Percentiles rank a stretch among this genome's conserved stretches.
Evolutionary conservation across 441 rosid genomes (phyloP).

Genomic region (Gossypium davidsonii): DNA sequence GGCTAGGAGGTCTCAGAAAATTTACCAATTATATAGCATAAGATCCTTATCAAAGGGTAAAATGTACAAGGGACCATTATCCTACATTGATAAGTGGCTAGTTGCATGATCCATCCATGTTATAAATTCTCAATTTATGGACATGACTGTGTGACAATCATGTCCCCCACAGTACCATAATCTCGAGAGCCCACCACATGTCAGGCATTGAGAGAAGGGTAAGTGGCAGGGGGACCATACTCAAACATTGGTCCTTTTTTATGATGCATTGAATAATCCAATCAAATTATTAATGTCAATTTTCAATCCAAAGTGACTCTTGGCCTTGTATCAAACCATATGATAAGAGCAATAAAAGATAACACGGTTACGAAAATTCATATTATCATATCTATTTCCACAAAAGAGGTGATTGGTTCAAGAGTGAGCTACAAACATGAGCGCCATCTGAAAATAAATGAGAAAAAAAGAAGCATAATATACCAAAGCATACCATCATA

Average conservation of each 20-base stretch:
- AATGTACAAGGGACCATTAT: not conserved
- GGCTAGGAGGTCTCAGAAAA: not conserved
- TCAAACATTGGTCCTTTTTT: not conserved
- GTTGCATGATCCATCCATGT: not conserved
- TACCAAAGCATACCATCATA: slow-evolving; percentile 1
- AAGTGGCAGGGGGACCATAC: slow-evolving; percentile 7
- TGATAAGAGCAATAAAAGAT: not conserved
- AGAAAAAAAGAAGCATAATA: not conserved
- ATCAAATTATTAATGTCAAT: not conserved
- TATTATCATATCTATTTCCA: slow-evolving; percentile 8
- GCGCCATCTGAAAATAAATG: not conserved
- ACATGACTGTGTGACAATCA: not conserved
- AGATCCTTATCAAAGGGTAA: not conserved
- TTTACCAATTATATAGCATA: too few species aligned
- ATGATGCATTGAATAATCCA: not conserved
- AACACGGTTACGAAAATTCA: not conserved
- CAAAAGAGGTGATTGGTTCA: not conserved
- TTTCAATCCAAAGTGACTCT: not conserved
- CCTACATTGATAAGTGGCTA: not conserved
- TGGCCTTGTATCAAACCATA: not conserved
- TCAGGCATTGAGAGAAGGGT: not conserved
- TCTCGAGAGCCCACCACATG: slow-evolving; percentile 8
- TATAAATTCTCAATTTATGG: not conserved
- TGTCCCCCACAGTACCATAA: not conserved
- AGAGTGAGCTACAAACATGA: not conserved